phyloP scores from a whole-genome alignment of 345 rosid genomes.

The Populus pruinosa region DNA sequence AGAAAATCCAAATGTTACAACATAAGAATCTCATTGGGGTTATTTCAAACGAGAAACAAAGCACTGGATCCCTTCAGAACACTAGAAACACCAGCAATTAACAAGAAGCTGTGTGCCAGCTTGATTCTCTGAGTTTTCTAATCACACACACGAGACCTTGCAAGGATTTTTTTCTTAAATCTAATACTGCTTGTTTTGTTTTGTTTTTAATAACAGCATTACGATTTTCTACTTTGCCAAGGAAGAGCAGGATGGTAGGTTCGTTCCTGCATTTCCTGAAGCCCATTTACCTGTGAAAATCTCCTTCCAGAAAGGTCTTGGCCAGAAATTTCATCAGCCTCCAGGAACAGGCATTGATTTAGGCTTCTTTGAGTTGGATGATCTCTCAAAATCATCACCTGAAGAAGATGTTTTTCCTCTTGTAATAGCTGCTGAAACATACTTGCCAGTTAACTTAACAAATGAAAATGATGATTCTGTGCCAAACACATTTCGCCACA shows the following conservation, averaged over 20 bases:
- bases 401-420: slow-evolving; percentile 78
- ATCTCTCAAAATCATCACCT: slow-evolving; percentile 66
- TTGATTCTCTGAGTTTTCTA: background rate
- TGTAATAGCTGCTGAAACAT: slow-evolving; percentile 71
- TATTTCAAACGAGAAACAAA: background rate
- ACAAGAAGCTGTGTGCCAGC: background rate
- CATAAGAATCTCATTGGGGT: background rate
- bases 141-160: background rate
- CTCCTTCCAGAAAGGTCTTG: slow-evolving; percentile 66
- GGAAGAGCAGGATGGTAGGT: slow-evolving; percentile 68
- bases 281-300: slow-evolving; percentile 51
- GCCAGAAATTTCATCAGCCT: slow-evolving; percentile 71
- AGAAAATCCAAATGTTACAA: background rate
- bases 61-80: background rate
- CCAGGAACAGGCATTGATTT: slow-evolving; percentile 81
- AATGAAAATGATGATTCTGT: slow-evolving; percentile 26
- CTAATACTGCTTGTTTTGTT: slow-evolving; percentile 9
- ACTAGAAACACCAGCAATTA: background rate
- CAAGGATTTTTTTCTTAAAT: slow-evolving; percentile 3
- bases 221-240: slow-evolving; percentile 71
- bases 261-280: slow-evolving; percentile 65
- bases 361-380: slow-evolving; percentile 75
- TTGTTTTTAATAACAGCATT: slow-evolving; percentile 41
- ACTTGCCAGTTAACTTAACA: slow-evolving; percentile 22
- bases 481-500: slow-evolving; percentile 41